Evolutionary conservation across 1,284 basidiomycete genomes (phyloP).

Genomic region (Meira nashicola): DNA sequence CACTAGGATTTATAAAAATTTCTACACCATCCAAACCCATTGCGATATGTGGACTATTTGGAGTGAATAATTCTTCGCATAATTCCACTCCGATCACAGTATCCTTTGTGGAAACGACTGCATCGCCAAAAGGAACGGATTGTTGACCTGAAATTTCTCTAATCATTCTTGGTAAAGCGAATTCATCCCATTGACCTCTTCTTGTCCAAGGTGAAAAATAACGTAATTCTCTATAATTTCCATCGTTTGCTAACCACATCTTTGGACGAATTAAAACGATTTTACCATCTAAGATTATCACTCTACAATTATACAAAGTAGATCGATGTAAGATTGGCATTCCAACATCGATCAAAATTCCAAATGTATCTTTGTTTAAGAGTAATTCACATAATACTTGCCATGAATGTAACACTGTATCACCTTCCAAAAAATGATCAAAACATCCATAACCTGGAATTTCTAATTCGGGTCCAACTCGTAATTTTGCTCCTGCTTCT

Average conservation of each 20-base stretch:
- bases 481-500: conserved; percentile 75
- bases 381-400: conserved; percentile 47
- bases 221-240: conserved; percentile 92
- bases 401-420: conserved; percentile 49
- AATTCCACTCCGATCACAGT: conserved; percentile 93
- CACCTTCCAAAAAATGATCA: conserved; percentile 45
- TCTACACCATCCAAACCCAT: conserved; percentile 98
- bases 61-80: conserved; percentile 96
- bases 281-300: conserved; percentile 77
- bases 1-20: conserved; percentile 96
- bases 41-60: conserved; percentile 86
- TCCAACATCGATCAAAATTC: conserved; percentile 49
- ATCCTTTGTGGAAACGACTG: conserved; percentile 84
- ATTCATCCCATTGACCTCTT: conserved; percentile 78
- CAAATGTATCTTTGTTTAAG: conserved; percentile 30
- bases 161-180: conserved; percentile 81
- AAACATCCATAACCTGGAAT: conserved; percentile 67
- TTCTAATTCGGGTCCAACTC: conserved; percentile 98
- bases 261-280: conserved; percentile 93
- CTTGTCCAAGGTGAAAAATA: conserved; percentile 96
- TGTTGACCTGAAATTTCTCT: conserved; percentile 83
- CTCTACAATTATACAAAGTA: conserved; percentile 91
- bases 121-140: conserved; percentile 91
- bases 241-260: conserved; percentile 99
- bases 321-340: conserved; percentile 88